phyloP scores from a whole-genome alignment of 2,329 filamentous ascomycete species.

The Seiridium unicorne region DNA sequence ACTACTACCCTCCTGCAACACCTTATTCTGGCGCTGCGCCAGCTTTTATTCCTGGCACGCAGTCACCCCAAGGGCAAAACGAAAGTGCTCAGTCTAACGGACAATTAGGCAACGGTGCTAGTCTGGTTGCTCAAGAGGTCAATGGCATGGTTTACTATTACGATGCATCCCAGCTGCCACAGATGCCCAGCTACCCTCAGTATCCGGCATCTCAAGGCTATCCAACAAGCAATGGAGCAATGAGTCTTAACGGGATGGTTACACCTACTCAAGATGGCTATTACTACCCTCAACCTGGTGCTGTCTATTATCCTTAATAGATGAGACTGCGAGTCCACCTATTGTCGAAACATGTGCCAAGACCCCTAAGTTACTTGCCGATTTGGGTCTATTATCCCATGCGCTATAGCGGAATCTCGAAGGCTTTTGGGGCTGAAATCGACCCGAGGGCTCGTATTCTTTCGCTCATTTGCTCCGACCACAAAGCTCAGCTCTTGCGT shows the following conservation, averaged over 20 bases:
- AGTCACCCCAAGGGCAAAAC: slow-evolving; percentile 36
- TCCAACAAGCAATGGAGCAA: slow-evolving; percentile 45
- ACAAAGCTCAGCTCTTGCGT: not conserved
- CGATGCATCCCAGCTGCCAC: slow-evolving; percentile 70
- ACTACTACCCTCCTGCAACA: slow-evolving; percentile 63
- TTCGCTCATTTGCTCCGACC: not conserved
- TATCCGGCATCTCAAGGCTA: slow-evolving; percentile 54
- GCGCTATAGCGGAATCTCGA: too few relatives aligned
- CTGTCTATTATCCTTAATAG: slow-evolving; percentile 64
- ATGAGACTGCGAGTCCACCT: not conserved
- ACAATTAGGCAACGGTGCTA: slow-evolving; percentile 54
- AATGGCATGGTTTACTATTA: slow-evolving; percentile 98
- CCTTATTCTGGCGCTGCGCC: slow-evolving; percentile 43
- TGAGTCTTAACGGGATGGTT: slow-evolving; percentile 80
- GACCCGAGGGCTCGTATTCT: not conserved
- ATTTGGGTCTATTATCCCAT: too few relatives aligned
- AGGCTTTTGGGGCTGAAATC: too few relatives aligned
- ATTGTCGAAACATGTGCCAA: too few relatives aligned
- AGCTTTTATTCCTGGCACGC: slow-evolving; percentile 54
- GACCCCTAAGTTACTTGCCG: too few relatives aligned
- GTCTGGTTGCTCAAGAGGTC: slow-evolving; percentile 75
- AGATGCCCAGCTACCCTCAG: slow-evolving; percentile 45
- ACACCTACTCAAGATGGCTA: slow-evolving; percentile 66
- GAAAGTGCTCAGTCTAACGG: slow-evolving; percentile 19
- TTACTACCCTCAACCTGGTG: slow-evolving; percentile 64